Base-by-base conservation (phyloP, 768 basidiomycete genomes). In the Lentinula sp. region DNA sequence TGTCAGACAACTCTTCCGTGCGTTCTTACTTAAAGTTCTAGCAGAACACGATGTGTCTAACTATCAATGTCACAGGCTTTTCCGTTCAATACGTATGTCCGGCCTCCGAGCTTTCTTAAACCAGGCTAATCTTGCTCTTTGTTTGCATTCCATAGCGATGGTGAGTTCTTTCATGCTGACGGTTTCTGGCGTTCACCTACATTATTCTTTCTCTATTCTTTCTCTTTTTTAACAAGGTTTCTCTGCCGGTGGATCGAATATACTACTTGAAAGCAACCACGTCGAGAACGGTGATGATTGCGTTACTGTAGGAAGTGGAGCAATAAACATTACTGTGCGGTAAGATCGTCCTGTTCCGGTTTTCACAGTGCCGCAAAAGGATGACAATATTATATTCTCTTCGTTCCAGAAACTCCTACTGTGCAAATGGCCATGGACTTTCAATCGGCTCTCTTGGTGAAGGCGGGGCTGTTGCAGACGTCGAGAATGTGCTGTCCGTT, bases 221-320 rank as follows among this genome's bases (percentile, higher is more conserved):
- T 28, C 5, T 7, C 2, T 7, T 5, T 46, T 7, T 4, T 46
- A n/a, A n/a, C 21, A 11, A 75, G 80, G 80, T 4, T 82, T 86
- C 70, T 82, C 80, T 43, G 82, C 83, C 9, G 79, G 78, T 11
- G 85, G 85, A 11, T 78, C 75, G 3, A 77, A 86, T 65, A 67
- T 85, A 64, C 71, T 86, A 1, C 84, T 86, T 62, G 85, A 86
- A 65, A 73, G 81, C 66, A 86, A 85, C 59, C 67, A 78, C 62
- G 72, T 88, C 43, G 73, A 77, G 53, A 86, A 85, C 58, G 85
- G 84, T 3, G 85, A 86, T 59, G 85, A 87, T 66, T 87, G 85
- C 54, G 66, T 86, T 21, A 82, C 85, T 3, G 81, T 86, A 46
- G 79, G 80, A 0, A 84, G 70, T 64, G 83, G 83, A 15, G 80